These are phyloP conservation scores for Sporothrix humicola DNA, from an alignment of 2,329 filamentous ascomycete species.

Conservation along the genomic window DNA sequence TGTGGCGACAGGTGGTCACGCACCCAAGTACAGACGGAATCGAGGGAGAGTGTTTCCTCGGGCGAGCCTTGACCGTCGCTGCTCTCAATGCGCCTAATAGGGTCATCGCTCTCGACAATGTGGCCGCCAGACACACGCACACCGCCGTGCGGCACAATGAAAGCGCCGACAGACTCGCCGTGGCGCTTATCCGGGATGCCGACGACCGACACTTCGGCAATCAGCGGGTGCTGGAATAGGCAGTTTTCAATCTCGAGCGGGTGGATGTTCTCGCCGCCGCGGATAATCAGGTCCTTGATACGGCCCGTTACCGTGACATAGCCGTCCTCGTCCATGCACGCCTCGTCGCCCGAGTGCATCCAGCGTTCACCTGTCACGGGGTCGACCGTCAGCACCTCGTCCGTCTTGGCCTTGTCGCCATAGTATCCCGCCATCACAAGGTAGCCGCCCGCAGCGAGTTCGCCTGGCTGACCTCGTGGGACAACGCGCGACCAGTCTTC, in stretches of 20 bases:
- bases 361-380: slow-evolving; percentile 61
- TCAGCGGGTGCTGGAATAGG: slow-evolving; percentile 71
- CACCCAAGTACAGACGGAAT: slow-evolving; percentile 75
- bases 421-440: slow-evolving; percentile 91
- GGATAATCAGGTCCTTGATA: slow-evolving; percentile 95
- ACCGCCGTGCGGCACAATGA: slow-evolving; percentile 65
- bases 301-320: slow-evolving; percentile 88
- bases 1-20: slow-evolving; percentile 69
- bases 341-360: slow-evolving; percentile 96
- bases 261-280: slow-evolving; percentile 94
- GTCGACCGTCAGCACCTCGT: slow-evolving; percentile 56
- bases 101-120: slow-evolving; percentile 38
- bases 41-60: slow-evolving; percentile 51
- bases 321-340: slow-evolving; percentile 78
- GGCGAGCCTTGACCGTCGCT: too few relatives aligned
- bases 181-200: slow-evolving; percentile 82
- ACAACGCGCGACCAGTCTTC: slow-evolving; percentile 63
- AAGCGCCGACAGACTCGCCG: slow-evolving; percentile 86
- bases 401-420: slow-evolving; percentile 71
- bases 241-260: slow-evolving; percentile 92
- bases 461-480: slow-evolving; percentile 71
- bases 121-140: slow-evolving; percentile 42
- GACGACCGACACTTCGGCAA: slow-evolving; percentile 81
- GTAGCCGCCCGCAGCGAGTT: slow-evolving; percentile 84
- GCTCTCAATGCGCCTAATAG: too few relatives aligned